Base-by-base conservation (phyloP, 2,329 filamentous ascomycete species). In the Colletotrichum echinochloae region DNA sequence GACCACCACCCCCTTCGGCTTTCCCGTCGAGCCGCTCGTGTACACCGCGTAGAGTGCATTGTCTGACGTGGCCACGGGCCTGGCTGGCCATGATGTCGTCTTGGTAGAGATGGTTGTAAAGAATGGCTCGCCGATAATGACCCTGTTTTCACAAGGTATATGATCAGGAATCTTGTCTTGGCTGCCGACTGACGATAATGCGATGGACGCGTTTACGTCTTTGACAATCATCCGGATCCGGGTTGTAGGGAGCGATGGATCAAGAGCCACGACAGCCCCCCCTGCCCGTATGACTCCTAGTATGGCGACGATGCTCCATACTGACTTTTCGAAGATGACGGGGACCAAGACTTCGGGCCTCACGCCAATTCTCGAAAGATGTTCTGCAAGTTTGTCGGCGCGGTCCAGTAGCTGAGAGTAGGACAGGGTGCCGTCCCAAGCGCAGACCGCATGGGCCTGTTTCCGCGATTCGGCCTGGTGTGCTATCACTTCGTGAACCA, bases 281-380 rank as follows among this genome's bases (percentile, higher is more conserved):
- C 70, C 70, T 2, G 70, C 62, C 18, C 41, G 66, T 2, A 56
- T 11, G 8, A 72, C 62, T 8, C 48, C 66, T 11, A 72, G 54
- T 4, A 70, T 63, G 46, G 66, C 57, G 14, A 72, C 16, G 3
- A 66, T 46, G 37, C 41, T 62, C 54, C 46, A 66, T n/a, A 54
- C n/a, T 3, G 48, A 71, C 59, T 72, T 72, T 18, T 71, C 66
- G 1, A 72, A 72, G 5, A 62, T 39, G 12, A 66, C 39, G 2
- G 66, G 70, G 1, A 72, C 66, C 12, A 74, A 41, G 6, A 64
- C 60, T 20, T 71, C 73, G 8, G 56, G 62, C 2, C 71, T 71
- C 5, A 77, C 71, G 18, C 76, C 76, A 9, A 72, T 39, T 11
- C n/a, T 28, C 0, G 14, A 20, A 6, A 69, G 54, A 3, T 46